Percentiles rank a stretch among this genome's conserved stretches.
phyloP scores from a whole-genome alignment of 352 stramenopile genomes.

The Discostella stelligera region DNA sequence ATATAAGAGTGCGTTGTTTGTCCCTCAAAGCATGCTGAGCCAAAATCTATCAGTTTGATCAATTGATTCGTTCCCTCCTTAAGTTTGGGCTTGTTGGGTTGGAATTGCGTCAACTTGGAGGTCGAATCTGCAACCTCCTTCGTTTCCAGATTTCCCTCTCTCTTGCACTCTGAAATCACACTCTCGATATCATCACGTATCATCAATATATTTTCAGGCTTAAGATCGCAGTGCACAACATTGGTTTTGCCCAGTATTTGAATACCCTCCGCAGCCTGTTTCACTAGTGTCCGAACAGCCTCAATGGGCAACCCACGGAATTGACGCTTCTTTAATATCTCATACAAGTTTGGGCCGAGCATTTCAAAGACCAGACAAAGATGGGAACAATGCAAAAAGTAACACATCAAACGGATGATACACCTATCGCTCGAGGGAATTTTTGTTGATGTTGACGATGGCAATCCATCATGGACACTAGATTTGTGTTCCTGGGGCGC shows the following conservation, averaged over 20 bases:
- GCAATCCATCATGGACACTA: not conserved
- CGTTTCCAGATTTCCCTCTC: not conserved
- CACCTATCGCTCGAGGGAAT: constrained; percentile 22
- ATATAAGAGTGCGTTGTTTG: constrained; percentile 95
- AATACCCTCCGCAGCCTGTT: constrained; percentile 87
- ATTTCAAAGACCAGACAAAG: constrained; percentile 97
- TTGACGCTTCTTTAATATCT: constrained; percentile 93
- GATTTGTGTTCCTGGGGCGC: not conserved
- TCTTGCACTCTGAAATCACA: constrained; percentile 34
- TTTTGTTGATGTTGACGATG: constrained; percentile 39
- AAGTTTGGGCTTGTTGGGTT: constrained; percentile 58
- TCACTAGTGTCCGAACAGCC: constrained; percentile 87
- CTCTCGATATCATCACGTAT: constrained; percentile 47
- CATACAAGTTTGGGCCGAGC: constrained; percentile 93
- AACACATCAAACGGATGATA: constrained; percentile 90
- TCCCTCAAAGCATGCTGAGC: constrained; percentile 90
- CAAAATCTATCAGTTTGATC: constrained; percentile 98
- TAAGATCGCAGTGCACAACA: constrained; percentile 97
- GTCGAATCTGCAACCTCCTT: not conserved
- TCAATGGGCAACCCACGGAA: constrained; percentile 92
- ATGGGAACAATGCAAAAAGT: constrained; percentile 92
- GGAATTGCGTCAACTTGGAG: constrained; percentile 1
- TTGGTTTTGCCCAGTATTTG: constrained; percentile 80
- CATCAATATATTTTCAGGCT: constrained; percentile 96
- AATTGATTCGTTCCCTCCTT: constrained; percentile 62